Evolutionary conservation across 257 asterid species (phyloP), one percentile per base, ranked within the genome.

Genomic region (Solanum etuberosum): DNA sequence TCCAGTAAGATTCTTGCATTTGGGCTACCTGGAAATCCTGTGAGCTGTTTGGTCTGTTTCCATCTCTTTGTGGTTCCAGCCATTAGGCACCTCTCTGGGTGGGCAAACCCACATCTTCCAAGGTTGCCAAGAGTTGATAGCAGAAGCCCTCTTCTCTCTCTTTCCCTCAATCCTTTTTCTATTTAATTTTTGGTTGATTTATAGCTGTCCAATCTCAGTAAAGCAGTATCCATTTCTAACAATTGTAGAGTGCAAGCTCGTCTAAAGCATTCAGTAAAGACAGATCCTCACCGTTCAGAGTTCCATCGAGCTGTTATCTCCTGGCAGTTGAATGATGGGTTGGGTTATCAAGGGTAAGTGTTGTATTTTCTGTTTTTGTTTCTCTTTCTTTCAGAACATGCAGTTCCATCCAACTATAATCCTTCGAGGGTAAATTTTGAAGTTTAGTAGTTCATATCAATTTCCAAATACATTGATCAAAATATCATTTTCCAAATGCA

Each of bases 1-100:
- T 87, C 76, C 37, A 90, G 88, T 38, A 95, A 93, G 92, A 91
- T 97, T 91, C 97, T 97, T 90, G 98, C 98, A 73, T 95, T 95
- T 89, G 99, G 99, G 74, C 93, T 97, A 85, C 99, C 99, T 89
- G 99, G 99, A 91, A 97, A 97, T 88, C 98, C 99, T 72, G 99
- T 94, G 89, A 94, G 99, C 95, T 93, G 97, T 94, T 91, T 95
- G 89, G 98, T 95, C 89, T 92, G 98, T 93, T 95, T 94, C 95
- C 92, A 97, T 93, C 92, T 97, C 87, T 97, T 97, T 90, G 97
- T 97, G 91, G 93, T 93, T 88, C 98, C 98, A n/a, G 89, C 98
- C 48, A 93, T 97, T 90, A 95, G 98, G 68, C 92, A 84, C 87
- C 94, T 97, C 90, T 94, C 98, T 86, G 99, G 99, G 85, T 97